Base-by-base conservation (phyloP, 208 protist species). In the Trypanosoma theileri region DNA sequence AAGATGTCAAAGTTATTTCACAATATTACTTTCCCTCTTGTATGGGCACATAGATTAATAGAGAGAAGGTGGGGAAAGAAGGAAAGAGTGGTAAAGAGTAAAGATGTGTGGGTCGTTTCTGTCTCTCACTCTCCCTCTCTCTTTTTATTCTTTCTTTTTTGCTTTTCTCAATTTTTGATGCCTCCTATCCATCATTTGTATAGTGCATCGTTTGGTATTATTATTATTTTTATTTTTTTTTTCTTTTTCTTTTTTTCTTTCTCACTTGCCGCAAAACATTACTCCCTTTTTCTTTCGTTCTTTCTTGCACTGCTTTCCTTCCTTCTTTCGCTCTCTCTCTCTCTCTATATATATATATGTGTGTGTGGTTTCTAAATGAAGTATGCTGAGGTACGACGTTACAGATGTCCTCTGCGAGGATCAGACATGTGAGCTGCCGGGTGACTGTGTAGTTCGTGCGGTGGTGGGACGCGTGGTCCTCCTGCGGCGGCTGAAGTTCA, bases 401-500 rank as follows among this genome's bases (percentile, higher is more conserved):
- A 41, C 26, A 52, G n/a, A 70, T 54, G 26, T 69, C 28, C n/a
- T 40, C 8, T 52, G 19, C 16, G 19, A 56, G 45, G 41, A 53
- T 22, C 71, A 70, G 28, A 53, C 16, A n/a, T 66, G 35, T 70
- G 50, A 70, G 54, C 35, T 70, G 31, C 10, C 50, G 22, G 31
- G 41, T 60, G 22, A 62, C 41, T 28, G 40, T 26, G 45, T 46
- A 6, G 44, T 67, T 13, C 46, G 46, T 0, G 52, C 53, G n/a
- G 46, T 74, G 19, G 45, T 82, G 2, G 82, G 91, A 16, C 42
- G 73, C 1, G 63, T 96, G 11, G 77, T 81, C 14, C 65, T 96
- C 12, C 59, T 92, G 31, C 86, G 91, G 21, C 59, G 73, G 50
- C 68, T 73, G 46, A 71, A 46, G n/a, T 90, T 84, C 51, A 96